phyloP scores from a whole-genome alignment of 163 green algal genomes.

The Chlorella variabilis region DNA sequence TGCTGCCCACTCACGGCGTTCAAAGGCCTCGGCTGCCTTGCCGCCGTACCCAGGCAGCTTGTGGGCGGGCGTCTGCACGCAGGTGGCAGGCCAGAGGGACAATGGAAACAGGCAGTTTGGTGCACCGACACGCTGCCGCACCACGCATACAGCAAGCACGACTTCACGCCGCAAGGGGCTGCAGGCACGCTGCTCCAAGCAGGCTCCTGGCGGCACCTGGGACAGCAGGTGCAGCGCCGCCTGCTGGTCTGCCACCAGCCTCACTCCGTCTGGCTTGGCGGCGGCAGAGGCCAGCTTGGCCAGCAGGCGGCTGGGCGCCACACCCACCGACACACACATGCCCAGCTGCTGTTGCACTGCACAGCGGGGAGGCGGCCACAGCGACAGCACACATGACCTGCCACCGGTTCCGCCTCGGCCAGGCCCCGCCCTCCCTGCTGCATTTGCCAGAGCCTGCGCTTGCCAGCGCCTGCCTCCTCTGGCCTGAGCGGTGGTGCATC shows the following conservation, averaged over 20 bases:
- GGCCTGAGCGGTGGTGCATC: not conserved
- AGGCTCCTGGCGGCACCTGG: not conserved
- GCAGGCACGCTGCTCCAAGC: not conserved
- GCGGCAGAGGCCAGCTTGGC: slow-evolving; percentile 67
- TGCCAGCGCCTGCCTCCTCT: too few species aligned
- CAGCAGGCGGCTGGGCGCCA: slow-evolving; percentile 67
- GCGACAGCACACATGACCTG: not conserved
- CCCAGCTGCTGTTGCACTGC: slow-evolving; percentile 42
- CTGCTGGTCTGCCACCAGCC: slow-evolving; percentile 22
- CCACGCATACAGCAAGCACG: too few species aligned
- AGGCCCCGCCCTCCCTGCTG: too few species aligned
- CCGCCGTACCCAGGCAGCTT: slow-evolving; percentile 63
- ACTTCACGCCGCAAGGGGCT: too few species aligned
- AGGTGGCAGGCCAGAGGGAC: too few species aligned
- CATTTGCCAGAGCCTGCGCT: too few species aligned
- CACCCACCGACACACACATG: slow-evolving; percentile 54
- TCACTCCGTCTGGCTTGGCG: slow-evolving; percentile 67
- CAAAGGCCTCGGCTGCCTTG: slow-evolving; percentile 50
- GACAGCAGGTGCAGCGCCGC: slow-evolving; percentile 18
- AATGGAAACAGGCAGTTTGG: too few species aligned
- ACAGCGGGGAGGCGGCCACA: not conserved
- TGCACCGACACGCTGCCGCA: too few species aligned
- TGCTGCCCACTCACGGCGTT: not conserved
- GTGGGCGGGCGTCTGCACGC: slow-evolving; percentile 39
- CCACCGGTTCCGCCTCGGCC: too few species aligned